phyloP scores from a whole-genome alignment of 2,329 filamentous ascomycete species.

The Nothophoma quercina region DNA sequence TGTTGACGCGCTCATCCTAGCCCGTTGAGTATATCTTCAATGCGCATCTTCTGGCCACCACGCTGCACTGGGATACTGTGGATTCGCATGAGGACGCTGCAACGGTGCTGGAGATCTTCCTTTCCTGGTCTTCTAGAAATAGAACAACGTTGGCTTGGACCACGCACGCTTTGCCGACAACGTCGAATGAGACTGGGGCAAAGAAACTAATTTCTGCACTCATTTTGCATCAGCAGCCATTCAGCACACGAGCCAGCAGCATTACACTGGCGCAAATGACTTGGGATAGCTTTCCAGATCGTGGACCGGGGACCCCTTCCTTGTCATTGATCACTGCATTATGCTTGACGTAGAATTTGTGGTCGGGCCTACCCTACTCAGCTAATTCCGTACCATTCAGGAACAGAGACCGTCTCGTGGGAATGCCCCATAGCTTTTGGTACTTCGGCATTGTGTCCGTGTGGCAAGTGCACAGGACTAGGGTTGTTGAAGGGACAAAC shows the following conservation, averaged over 20 bases:
- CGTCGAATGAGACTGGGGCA: constrained; percentile 26
- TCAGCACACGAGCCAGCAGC: constrained; percentile 49
- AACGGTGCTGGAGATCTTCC: constrained; percentile 54
- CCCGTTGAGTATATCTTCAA: constrained; percentile 42
- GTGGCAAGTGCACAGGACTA: constrained; percentile 53
- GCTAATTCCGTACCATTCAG: constrained; percentile 52
- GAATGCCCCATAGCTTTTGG: constrained; percentile 47
- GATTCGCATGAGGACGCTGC: constrained; percentile 46
- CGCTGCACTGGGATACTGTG: constrained; percentile 38
- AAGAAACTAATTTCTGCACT: constrained; percentile 43
- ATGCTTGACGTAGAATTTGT: constrained; percentile 54
- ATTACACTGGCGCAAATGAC: constrained; percentile 48
- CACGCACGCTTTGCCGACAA: constrained; percentile 25
- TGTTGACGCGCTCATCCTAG: constrained; percentile 38
- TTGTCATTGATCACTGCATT: constrained; percentile 55
- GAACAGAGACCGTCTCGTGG: constrained; percentile 54
- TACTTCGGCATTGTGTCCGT: constrained; percentile 53
- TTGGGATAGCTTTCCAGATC: constrained; percentile 48
- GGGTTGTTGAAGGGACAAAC: constrained; percentile 47
- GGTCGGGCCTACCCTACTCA: constrained; percentile 52
- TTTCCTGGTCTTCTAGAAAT: constrained; percentile 52
- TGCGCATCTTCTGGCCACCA: constrained; percentile 48
- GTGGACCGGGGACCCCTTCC: constrained; percentile 47
- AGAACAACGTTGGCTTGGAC: constrained; percentile 45
- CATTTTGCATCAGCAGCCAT: constrained; percentile 52